Conservation (phyloP, 345 rosid species). For the Gynandropsis gynandra region DNA sequence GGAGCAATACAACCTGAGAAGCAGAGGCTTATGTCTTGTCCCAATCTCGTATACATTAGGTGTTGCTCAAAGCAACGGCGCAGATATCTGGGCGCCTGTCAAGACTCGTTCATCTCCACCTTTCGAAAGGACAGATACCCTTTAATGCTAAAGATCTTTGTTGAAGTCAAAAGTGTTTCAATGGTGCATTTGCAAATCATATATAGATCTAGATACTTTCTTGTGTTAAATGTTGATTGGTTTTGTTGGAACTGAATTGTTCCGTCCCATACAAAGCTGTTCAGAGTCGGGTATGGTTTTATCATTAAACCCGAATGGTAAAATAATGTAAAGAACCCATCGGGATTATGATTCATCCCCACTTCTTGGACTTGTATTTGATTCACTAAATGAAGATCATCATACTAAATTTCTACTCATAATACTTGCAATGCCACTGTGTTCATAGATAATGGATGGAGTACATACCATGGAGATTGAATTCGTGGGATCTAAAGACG, state of each 20-base stretch:
- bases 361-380: conserved; percentile 4
- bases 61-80: conserved; percentile 82
- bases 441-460: not conserved
- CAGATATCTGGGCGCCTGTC: conserved; percentile 93
- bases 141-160: not conserved
- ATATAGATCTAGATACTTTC: not conserved
- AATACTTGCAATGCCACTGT: too few species aligned
- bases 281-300: not conserved
- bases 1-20: conserved; percentile 52
- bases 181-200: conserved; percentile 11
- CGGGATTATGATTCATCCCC: conserved; percentile 3
- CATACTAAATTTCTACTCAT: too few species aligned
- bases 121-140: conserved; percentile 10
- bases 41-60: conserved; percentile 67
- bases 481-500: conserved; percentile 4
- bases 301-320: too few species aligned
- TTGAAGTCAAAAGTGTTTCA: conserved; percentile 3
- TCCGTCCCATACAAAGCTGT: too few species aligned
- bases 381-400: not conserved
- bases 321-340: too few species aligned
- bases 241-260: too few species aligned
- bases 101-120: conserved; percentile 45
- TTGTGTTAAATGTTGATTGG: too few species aligned
- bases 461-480: conserved; percentile 2
- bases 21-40: conserved; percentile 74